Evolutionary conservation across 495 filamentous ascomycete species (phyloP).

Genomic region (Trichoderma gamsii): DNA sequence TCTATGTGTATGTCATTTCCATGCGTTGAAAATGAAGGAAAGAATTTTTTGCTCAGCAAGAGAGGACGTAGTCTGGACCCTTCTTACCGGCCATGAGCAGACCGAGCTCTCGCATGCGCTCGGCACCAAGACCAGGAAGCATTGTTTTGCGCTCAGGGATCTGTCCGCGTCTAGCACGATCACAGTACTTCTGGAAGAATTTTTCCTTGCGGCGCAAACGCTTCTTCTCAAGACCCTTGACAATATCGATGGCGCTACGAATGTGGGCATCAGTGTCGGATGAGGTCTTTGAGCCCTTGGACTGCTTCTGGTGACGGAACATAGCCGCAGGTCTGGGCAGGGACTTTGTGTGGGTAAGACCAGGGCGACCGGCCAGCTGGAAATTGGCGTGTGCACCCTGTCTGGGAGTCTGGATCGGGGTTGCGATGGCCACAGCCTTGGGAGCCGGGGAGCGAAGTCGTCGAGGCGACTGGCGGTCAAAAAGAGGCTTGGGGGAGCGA

Average conservation of each 20-base stretch:
- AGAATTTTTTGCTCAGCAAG: constrained; percentile 46
- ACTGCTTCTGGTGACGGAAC: constrained; percentile 38
- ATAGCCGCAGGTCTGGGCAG: constrained; percentile 66
- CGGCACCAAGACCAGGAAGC: constrained; percentile 78
- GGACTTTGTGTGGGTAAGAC: constrained; percentile 68
- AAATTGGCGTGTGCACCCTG: constrained; percentile 24
- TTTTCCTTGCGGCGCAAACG: constrained; percentile 86
- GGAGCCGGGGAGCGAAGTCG: constrained; percentile 62
- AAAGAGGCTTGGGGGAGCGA: constrained; percentile 56
- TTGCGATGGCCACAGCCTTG: constrained; percentile 26
- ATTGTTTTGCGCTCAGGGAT: constrained; percentile 35
- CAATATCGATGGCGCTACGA: constrained; percentile 90
- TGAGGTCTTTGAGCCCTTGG: constrained; percentile 16
- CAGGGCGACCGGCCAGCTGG: constrained; percentile 46
- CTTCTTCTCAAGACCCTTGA: constrained; percentile 92
- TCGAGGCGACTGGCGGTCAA: constrained; percentile 60
- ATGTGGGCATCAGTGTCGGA: constrained; percentile 44
- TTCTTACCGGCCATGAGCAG: constrained; percentile 77
- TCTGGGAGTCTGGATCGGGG: constrained; percentile 41
- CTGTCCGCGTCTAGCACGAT: constrained; percentile 46
- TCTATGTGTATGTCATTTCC: not conserved
- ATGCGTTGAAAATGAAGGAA: not conserved
- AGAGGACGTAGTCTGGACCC: constrained; percentile 74
- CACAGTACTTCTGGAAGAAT: constrained; percentile 70
- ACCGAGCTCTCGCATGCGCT: constrained; percentile 91